A percentile compares a stretch with the other conserved stretches of the same genome.
phyloP scores from a whole-genome alignment of 257 asterid species.

The Solanum okadae region DNA sequence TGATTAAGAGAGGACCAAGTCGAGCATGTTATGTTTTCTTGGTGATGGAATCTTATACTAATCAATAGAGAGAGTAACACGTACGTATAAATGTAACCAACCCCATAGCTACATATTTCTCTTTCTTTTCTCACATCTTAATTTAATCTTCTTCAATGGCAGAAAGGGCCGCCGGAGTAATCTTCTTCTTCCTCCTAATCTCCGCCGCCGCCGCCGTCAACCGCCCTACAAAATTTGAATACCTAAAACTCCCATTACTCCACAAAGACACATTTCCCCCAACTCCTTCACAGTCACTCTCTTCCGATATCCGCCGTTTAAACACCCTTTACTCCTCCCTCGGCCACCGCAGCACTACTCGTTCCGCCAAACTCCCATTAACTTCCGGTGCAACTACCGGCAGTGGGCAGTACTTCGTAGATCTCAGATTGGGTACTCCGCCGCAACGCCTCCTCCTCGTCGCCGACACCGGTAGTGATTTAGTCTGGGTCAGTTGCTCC shows the following conservation, averaged over 20 bases:
- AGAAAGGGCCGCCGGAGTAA: not conserved
- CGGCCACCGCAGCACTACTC: not conserved
- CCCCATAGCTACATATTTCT: not conserved
- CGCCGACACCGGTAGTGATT: constrained; percentile 91
- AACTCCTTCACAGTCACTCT: constrained; percentile 36
- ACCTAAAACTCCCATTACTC: constrained; percentile 64
- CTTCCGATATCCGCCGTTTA: constrained; percentile 57
- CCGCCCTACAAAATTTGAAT: constrained; percentile 4
- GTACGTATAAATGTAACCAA: constrained; percentile 1
- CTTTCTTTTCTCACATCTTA: not conserved
- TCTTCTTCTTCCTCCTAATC: constrained; percentile 9
- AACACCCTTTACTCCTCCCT: constrained; percentile 26
- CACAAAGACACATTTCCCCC: constrained; percentile 37
- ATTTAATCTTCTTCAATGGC: not conserved
- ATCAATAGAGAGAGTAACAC: not conserved
- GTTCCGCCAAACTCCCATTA: constrained; percentile 37
- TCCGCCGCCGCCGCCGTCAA: constrained; percentile 9
- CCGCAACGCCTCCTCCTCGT: constrained; percentile 59
- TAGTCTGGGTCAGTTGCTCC: constrained; percentile 79
- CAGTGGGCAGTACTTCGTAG: constrained; percentile 75
- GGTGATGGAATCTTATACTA: not conserved
- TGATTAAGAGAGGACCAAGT: accelerated
- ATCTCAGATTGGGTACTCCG: constrained; percentile 70
- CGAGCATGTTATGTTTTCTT: not conserved
- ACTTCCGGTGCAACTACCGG: constrained; percentile 74